Evolutionary conservation across 2,329 filamentous ascomycete genomes (phyloP).

Genomic region (Pyrenochaeta sp.): DNA sequence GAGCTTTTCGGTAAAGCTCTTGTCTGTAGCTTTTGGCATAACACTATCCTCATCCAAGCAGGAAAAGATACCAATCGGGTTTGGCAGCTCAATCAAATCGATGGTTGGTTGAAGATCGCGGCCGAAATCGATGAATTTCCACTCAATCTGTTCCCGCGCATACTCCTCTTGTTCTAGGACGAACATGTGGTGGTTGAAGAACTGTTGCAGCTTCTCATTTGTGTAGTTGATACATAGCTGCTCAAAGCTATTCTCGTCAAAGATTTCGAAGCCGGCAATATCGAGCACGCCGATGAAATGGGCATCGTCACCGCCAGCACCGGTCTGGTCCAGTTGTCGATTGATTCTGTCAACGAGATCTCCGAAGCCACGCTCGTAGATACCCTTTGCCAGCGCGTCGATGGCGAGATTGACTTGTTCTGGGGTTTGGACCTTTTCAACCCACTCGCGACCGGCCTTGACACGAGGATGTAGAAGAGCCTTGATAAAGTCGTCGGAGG

Average conservation of each 20-base stretch:
- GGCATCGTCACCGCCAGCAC: slow-evolving; percentile 83
- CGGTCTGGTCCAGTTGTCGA: slow-evolving; percentile 84
- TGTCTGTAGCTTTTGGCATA: slow-evolving; percentile 98
- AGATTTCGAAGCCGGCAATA: slow-evolving; percentile 99
- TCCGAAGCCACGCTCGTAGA: slow-evolving; percentile 95
- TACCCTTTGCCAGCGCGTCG: slow-evolving; percentile 93
- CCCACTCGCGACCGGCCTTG: slow-evolving; percentile 96
- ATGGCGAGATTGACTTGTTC: slow-evolving; percentile 92
- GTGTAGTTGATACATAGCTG: slow-evolving; percentile 99
- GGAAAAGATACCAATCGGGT: slow-evolving; percentile 98
- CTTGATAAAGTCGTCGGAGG: slow-evolving; percentile 83
- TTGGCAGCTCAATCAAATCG: slow-evolving; percentile 92
- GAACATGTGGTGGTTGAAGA: slow-evolving; percentile 99
- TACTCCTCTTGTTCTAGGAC: slow-evolving; percentile 99
- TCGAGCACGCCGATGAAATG: slow-evolving; percentile 98
- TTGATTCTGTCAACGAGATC: slow-evolving; percentile 94
- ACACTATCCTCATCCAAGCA: slow-evolving; percentile 97
- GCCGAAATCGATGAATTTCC: slow-evolving; percentile 99
- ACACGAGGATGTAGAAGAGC: slow-evolving; percentile 91
- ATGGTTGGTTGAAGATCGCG: slow-evolving; percentile 97
- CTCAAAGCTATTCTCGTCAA: slow-evolving; percentile 98
- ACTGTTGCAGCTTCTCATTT: slow-evolving; percentile 98
- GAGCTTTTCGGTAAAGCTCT: slow-evolving; percentile 96
- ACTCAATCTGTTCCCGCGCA: slow-evolving; percentile 95
- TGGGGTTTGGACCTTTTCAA: slow-evolving; percentile 96